These are phyloP conservation scores for Colletotrichum aenigma DNA, from an alignment of 2,329 filamentous ascomycete genomes.

Conservation along the genomic window DNA sequence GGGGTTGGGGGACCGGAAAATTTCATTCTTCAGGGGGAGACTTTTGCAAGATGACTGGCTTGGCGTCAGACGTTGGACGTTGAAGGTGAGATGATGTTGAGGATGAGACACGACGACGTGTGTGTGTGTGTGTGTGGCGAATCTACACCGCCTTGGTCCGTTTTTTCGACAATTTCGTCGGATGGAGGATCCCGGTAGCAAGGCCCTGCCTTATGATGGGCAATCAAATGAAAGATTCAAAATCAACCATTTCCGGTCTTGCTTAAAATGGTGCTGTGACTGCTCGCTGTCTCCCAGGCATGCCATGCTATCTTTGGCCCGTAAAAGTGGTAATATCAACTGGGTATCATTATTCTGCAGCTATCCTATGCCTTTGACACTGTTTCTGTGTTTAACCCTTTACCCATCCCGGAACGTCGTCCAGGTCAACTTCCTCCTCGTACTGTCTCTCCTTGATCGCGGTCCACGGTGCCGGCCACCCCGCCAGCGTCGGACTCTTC, in stretches of 20 bases:
- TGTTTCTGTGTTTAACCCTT: constrained; percentile 37
- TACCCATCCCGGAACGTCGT: constrained; percentile 79
- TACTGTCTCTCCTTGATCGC: constrained; percentile 67
- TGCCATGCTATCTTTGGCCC: not conserved
- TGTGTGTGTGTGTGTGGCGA: too few species aligned
- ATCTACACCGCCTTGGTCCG: not conserved
- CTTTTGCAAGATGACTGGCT: not conserved
- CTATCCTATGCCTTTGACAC: not conserved
- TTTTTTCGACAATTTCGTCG: not conserved
- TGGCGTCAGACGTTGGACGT: not conserved
- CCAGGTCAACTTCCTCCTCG: constrained; percentile 64
- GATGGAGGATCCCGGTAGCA: not conserved
- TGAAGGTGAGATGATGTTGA: not conserved
- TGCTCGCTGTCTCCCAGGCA: not conserved
- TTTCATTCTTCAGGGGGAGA: not conserved
- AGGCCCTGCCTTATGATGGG: not conserved
- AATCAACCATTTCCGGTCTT: not conserved
- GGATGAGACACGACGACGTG: not conserved
- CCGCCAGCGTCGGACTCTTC: constrained; percentile 67
- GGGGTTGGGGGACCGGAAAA: constrained; percentile 6
- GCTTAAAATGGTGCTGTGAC: not conserved
- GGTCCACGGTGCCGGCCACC: constrained; percentile 77
- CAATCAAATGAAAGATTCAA: not conserved
- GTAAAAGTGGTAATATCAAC: not conserved
- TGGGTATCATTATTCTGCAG: constrained; percentile 13